phyloP scores from a whole-genome alignment of 306 rosid genomes.

The Acacia crassicarpa region DNA sequence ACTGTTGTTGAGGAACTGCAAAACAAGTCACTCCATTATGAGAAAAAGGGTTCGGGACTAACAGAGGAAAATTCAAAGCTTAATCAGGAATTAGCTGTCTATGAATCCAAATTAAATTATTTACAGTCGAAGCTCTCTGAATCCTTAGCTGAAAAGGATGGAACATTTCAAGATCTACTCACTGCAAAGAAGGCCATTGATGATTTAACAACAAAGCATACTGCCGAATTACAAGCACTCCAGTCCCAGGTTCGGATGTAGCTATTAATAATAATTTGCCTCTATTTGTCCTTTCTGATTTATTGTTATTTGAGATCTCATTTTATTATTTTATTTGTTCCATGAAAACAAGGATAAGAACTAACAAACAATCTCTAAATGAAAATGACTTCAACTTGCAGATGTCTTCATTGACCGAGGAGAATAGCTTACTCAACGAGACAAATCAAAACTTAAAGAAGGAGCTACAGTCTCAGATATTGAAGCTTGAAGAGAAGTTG shows the following conservation, averaged over 20 bases:
- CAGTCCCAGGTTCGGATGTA: slow-evolving; percentile 71
- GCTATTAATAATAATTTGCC: neutral
- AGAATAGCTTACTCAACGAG: slow-evolving; percentile 76
- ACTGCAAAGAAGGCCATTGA: slow-evolving; percentile 47
- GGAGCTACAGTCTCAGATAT: slow-evolving; percentile 66
- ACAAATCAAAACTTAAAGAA: slow-evolving; percentile 64
- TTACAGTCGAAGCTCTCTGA: slow-evolving; percentile 51
- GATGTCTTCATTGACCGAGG: slow-evolving; percentile 76
- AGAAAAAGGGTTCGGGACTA: slow-evolving; percentile 57
- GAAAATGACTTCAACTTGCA: slow-evolving; percentile 41
- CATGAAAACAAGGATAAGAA: neutral
- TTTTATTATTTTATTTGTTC: slow-evolving; percentile 13
- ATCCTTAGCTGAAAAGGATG: slow-evolving; percentile 59
- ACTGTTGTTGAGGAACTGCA: slow-evolving; percentile 62
- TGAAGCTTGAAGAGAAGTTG: slow-evolving; percentile 67
- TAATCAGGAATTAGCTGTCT: slow-evolving; percentile 49
- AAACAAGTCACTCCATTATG: slow-evolving; percentile 52
- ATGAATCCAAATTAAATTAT: slow-evolving; percentile 62
- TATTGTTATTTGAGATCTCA: neutral
- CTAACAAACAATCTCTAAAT: slow-evolving; percentile 11
- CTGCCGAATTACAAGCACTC: slow-evolving; percentile 64
- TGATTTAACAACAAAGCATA: slow-evolving; percentile 56
- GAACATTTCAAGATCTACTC: slow-evolving; percentile 51
- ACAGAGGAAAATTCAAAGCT: slow-evolving; percentile 65
- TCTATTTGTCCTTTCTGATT: neutral